Conservation (phyloP, 2,329 filamentous ascomycete species). For the Fusarium liriodendri region DNA sequence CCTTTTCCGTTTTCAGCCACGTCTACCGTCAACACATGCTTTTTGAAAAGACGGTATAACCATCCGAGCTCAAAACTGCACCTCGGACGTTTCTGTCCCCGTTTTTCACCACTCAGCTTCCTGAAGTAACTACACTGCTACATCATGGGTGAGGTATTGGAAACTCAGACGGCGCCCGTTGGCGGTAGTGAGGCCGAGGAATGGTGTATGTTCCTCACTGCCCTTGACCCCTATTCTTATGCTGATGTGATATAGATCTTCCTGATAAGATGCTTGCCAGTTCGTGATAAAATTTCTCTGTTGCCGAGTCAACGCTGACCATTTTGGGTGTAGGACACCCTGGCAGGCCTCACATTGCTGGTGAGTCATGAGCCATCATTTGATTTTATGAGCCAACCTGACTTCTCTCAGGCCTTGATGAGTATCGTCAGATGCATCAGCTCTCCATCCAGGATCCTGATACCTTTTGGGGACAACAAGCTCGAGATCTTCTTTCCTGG, state of each 20-base stretch:
- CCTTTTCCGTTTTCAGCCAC: conserved; percentile 35
- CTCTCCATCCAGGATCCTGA: conserved; percentile 88
- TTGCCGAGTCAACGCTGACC: conserved; percentile 9
- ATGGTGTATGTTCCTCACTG: conserved; percentile 24
- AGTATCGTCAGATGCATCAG: conserved; percentile 72
- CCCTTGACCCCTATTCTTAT: not conserved
- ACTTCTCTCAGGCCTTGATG: conserved; percentile 61
- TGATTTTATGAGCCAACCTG: not conserved
- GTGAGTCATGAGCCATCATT: conserved; percentile 5
- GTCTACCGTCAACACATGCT: not conserved
- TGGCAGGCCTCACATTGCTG: conserved; percentile 33
- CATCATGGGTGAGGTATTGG: conserved; percentile 24
- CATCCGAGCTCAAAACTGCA: conserved; percentile 3
- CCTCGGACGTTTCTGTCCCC: not conserved
- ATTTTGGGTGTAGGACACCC: conserved; percentile 25
- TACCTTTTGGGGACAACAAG: conserved; percentile 86
- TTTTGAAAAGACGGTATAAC: conserved; percentile 10
- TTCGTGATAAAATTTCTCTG: conserved; percentile 14
- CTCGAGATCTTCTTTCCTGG: conserved; percentile 88
- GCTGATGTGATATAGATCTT: conserved; percentile 16
- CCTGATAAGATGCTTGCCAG: conserved; percentile 37
- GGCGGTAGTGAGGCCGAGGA: conserved; percentile 20
- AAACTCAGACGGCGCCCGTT: not conserved
- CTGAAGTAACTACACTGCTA: not conserved
- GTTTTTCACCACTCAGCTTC: not conserved